phyloP scores from a whole-genome alignment of 768 basidiomycete species.

The Chalciporus piperatus region DNA sequence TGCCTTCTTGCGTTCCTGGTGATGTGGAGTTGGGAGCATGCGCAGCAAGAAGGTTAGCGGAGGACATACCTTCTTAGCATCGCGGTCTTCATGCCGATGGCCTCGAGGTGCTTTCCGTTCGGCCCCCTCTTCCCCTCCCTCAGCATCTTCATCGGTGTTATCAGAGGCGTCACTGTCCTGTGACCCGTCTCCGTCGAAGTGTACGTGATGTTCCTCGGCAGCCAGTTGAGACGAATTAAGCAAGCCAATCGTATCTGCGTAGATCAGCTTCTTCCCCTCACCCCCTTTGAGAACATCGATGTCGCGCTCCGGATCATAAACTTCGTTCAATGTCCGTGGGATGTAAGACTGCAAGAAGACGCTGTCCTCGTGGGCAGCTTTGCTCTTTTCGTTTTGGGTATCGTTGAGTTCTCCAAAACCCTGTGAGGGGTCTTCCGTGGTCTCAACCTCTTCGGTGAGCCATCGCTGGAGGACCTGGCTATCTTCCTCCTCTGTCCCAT shows the following conservation, averaged over 20 bases:
- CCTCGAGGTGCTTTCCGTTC: slow-evolving; percentile 69
- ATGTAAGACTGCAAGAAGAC: slow-evolving; percentile 92
- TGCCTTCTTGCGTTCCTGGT: slow-evolving; percentile 87
- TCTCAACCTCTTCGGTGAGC: slow-evolving; percentile 40
- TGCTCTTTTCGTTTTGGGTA: slow-evolving; percentile 12
- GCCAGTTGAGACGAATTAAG: slow-evolving; percentile 39
- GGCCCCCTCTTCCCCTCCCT: slow-evolving; percentile 32
- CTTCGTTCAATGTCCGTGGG: slow-evolving; percentile 86
- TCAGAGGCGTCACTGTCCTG: slow-evolving; percentile 24
- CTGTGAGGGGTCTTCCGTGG: slow-evolving; percentile 13
- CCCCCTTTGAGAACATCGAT: slow-evolving; percentile 72
- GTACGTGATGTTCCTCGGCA: slow-evolving; percentile 11
- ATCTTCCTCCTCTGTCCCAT: slow-evolving; percentile 27
- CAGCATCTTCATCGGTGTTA: slow-evolving; percentile 35
- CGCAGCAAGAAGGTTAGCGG: slow-evolving; percentile 5
- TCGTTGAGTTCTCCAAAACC: slow-evolving; percentile 7
- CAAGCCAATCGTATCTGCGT: slow-evolving; percentile 82
- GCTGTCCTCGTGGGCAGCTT: slow-evolving; percentile 69
- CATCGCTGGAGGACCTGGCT: slow-evolving; percentile 41
- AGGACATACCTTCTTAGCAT: slow-evolving; percentile 74
- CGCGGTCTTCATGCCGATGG: slow-evolving; percentile 90
- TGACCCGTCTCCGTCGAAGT: slow-evolving; percentile 18
- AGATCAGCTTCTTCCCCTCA: slow-evolving; percentile 74
- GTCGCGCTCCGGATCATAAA: slow-evolving; percentile 94
- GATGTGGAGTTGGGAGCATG: slow-evolving; percentile 9